phyloP scores from a whole-genome alignment of 73 alveolate genomes.

The Halteria grandinella region DNA sequence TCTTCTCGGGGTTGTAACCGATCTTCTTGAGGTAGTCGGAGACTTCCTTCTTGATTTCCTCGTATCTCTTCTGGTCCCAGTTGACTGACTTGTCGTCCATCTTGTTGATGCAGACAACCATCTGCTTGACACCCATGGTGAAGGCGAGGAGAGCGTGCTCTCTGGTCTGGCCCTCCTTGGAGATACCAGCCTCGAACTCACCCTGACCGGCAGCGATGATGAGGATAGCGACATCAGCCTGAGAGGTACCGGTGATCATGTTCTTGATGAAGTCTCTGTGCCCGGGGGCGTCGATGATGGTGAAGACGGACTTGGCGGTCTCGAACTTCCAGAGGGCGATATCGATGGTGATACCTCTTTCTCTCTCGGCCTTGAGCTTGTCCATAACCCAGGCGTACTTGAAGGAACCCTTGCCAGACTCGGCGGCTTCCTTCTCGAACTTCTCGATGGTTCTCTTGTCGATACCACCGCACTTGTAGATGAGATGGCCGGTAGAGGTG shows the following conservation, averaged over 20 bases:
- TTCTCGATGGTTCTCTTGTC: slow-evolving; percentile 93
- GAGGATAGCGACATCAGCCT: slow-evolving; percentile 94
- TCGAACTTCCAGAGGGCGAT: slow-evolving; percentile 88
- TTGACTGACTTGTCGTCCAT: slow-evolving; percentile 89
- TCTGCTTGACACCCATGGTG: slow-evolving; percentile 97
- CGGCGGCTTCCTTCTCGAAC: slow-evolving; percentile 97
- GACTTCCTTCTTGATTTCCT: slow-evolving; percentile 91
- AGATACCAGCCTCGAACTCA: slow-evolving; percentile 96
- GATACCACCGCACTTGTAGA: slow-evolving; percentile 95
- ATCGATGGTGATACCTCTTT: slow-evolving; percentile 96
- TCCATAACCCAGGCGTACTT: slow-evolving; percentile 97
- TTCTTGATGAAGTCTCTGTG: slow-evolving; percentile 92
- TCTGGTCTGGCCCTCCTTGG: slow-evolving; percentile 94
- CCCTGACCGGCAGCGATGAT: slow-evolving; percentile 92
- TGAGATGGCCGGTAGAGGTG: slow-evolving; percentile 95
- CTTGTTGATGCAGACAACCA: slow-evolving; percentile 93
- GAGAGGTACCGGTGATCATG: slow-evolving; percentile 96
- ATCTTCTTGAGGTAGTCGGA: slow-evolving; percentile 72
- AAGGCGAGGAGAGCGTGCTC: slow-evolving; percentile 95
- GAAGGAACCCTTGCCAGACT: slow-evolving; percentile 92
- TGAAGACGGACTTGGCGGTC: slow-evolving; percentile 88
- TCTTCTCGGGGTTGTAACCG: slow-evolving; percentile 88
- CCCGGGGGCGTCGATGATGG: slow-evolving; percentile 98
- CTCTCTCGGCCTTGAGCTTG: slow-evolving; percentile 95
- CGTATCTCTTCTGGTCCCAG: slow-evolving; percentile 86